Base-by-base conservation (phyloP, 768 basidiomycete genomes). In the Podaxis pistillaris region DNA sequence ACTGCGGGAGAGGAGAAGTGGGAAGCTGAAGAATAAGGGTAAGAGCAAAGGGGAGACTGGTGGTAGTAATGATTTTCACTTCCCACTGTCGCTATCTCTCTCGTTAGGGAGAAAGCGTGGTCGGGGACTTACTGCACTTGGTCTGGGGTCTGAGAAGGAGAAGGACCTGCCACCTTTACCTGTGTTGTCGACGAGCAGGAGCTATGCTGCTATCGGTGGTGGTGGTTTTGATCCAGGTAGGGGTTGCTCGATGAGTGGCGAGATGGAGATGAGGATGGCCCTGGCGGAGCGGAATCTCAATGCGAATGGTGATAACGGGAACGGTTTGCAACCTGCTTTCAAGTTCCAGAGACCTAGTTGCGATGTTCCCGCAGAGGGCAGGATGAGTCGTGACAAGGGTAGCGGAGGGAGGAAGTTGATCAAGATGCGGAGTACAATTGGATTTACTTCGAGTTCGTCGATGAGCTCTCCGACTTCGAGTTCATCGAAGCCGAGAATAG, bases 181-280 rank as follows among this genome's bases (percentile, higher is more conserved):
- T 24, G 28, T 19, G 33, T 8, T 38, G 15, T 56, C 47, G 15
- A 24, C 55, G 15, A 56, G 47, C 22, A 24, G 54, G 26, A 56
- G 55, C 50, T 40, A 28, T 1, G 17, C 54, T 15, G 19, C 47
- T 19, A 26, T 56, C 9, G 54, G 54, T 5, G 54, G 54, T 2
- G 54, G 54, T 24, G 54, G 54, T 4, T 50, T 62, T n/a, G 37
- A 55, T 50, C 9, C 37, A 9, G 41, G 30, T 4, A 24, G 46
- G 4, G 84, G 84, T 13, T 85, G 77, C 69, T 86, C 85, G 60
- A 73, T 86, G 66, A 86, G 84, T 58, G 85, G 85, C 11, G 83
- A 86, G 71, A 83, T 81, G 58, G 85, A 86, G 68, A 64, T 86
- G 72, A 75, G 80, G 65, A 85, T 86, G 83, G 79, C 81, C 1